Percentiles rank a stretch among this genome's conserved stretches.
These are phyloP conservation scores for Catharanthus roseus DNA, from an alignment of 257 asterid species.

Conservation along the genomic window DNA sequence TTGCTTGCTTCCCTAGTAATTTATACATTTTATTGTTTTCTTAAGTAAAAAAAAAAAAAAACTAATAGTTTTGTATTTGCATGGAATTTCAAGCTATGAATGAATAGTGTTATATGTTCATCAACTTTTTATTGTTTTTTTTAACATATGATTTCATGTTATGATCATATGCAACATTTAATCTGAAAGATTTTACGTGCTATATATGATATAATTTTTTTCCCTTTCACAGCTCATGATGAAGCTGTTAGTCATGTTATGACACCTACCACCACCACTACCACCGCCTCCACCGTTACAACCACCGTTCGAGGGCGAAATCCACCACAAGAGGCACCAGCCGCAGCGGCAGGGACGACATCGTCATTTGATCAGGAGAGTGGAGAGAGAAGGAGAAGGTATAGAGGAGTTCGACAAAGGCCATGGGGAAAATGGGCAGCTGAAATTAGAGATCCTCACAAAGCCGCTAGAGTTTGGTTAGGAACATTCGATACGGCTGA, in stretches of 20 bases:
- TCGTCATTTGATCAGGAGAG: constrained; percentile 28
- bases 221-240: constrained; percentile 29
- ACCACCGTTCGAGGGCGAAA: constrained; percentile 1
- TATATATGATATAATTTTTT: neutral
- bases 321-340: constrained; percentile 23
- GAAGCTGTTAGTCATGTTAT: constrained; percentile 15
- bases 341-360: no score
- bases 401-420: constrained; percentile 88
- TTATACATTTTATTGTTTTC: no score
- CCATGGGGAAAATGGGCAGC: constrained; percentile 99
- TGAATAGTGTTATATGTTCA: neutral
- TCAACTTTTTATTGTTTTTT: neutral
- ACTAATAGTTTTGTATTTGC: constrained; percentile 13
- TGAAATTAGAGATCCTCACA: constrained; percentile 85
- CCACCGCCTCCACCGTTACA: constrained; percentile 14
- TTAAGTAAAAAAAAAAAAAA: neutral
- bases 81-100: constrained; percentile 16
- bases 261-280: constrained; percentile 19
- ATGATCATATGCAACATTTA: neutral
- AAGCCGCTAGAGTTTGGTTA: constrained; percentile 85
- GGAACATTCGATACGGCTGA: constrained; percentile 96
- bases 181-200: neutral
- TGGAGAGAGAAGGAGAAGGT: constrained; percentile 56
- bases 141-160: neutral
- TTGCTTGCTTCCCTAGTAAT: no score